Base-by-base conservation (phyloP, 1,284 basidiomycete species). In the Ceratobasidium sp. region DNA sequence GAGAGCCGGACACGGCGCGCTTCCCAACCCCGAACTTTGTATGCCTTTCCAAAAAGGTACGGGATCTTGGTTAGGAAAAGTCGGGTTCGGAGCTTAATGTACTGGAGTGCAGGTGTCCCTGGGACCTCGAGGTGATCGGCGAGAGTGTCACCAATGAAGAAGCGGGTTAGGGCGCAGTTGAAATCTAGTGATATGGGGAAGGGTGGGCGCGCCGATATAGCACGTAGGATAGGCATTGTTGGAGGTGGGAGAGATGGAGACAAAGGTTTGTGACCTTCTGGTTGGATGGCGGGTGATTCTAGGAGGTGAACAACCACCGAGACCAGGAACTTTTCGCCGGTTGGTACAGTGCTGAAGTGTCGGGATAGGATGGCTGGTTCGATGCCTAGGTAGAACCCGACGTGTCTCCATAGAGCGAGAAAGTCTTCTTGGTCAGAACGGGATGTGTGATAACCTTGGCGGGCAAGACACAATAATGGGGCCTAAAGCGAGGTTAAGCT, bases 311-410 rank as follows among this genome's bases (percentile, higher is more conserved):
- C 78, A 34, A 83, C 80, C 41, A 80, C 79, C 22, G 83, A 84
- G 16, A 80, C 83, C 73, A 85, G 78, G 65, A 85, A 83, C 72
- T 84, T 84, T 78, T 83, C 81, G 0, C 84, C 81, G 6, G 78
- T 77, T 9, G 74, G 37, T 5, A 80, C 76, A 73, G 77, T 77
- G 22, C 76, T 49, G 77, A 86, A 85, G 76, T 85, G 81, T 1
- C 78, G 78, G 5, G 74, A 74, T 46, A 87, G 79, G 46, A 86
- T 83, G 1, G 78, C 74, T 6, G 83, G 81, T 11, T 83, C 81
- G 22, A 86, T 79, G 22, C 86, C 85, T 74, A 87, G 82, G 78
- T 85, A 85, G 78, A 82, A 86, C 24, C 85, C 85, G 29, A 86
- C 80, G 76, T 86, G 85, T 29, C 84, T 80, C 85, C 84, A 85